Evolutionary conservation across 2,329 filamentous ascomycete genomes (phyloP).

Genomic region (Pezicula carpinea): DNA sequence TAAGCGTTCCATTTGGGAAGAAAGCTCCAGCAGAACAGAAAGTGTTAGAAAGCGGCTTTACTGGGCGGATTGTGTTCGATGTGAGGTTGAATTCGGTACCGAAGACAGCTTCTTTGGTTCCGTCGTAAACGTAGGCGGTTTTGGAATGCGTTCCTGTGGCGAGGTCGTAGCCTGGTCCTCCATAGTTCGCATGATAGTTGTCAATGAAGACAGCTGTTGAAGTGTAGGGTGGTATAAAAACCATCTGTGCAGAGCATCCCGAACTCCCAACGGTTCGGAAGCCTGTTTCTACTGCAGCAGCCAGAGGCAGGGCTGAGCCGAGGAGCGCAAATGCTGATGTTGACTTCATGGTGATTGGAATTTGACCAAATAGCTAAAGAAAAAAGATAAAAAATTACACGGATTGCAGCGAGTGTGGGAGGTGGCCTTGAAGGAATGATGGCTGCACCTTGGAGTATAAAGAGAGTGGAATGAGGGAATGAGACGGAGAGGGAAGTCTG

Average conservation of each 20-base stretch:
- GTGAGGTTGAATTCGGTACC: conserved; percentile 2
- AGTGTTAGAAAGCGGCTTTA: conserved; percentile 1
- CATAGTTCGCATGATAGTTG: conserved; percentile 1
- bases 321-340: background rate
- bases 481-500: too few species aligned
- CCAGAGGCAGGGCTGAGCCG: background rate
- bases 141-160: background rate
- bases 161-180: conserved; percentile 1
- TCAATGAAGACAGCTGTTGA: conserved; percentile 2
- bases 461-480: too few species aligned
- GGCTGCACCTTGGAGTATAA: too few species aligned
- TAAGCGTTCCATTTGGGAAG: conserved; percentile 1
- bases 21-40: conserved; percentile 4
- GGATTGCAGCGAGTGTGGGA: too few species aligned
- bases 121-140: conserved; percentile 1
- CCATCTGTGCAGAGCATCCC: conserved; percentile 1
- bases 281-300: background rate
- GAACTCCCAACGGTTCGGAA: conserved; percentile 1
- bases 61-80: background rate
- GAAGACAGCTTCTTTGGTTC: background rate
- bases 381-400: too few species aligned
- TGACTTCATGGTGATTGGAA: too few species aligned
- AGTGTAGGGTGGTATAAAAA: conserved; percentile 2
- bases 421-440: too few species aligned
- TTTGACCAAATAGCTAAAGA: too few species aligned